These are phyloP conservation scores for Verticillium tricorpus DNA, from an alignment of 2,329 filamentous ascomycete species.

Conservation along the genomic window DNA sequence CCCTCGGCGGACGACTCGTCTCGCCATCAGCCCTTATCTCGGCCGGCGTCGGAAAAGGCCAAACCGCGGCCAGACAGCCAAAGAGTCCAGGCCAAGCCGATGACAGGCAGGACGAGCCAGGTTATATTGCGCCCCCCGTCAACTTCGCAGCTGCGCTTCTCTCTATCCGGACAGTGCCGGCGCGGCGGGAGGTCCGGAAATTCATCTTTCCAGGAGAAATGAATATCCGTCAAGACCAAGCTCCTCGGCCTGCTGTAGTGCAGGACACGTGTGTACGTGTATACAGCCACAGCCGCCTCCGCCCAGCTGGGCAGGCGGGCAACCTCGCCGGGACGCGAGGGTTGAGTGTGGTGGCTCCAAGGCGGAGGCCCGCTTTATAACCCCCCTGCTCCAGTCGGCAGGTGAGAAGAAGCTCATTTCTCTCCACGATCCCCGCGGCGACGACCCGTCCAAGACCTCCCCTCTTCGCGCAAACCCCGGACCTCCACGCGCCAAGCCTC, in stretches of 20 bases:
- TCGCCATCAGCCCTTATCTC: not conserved
- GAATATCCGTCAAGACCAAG: not conserved
- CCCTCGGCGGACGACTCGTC: not conserved
- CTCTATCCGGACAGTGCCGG: not conserved
- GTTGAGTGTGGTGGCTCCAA: not conserved
- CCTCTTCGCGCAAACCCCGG: not conserved
- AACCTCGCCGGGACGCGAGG: not conserved
- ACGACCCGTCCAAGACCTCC: not conserved
- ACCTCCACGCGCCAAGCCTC: constrained; percentile 6
- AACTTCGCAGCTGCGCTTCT: not conserved
- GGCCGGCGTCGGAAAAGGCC: not conserved
- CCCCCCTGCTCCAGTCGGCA: not conserved
- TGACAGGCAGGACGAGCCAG: not conserved
- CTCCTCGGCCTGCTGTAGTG: not conserved
- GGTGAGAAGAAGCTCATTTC: not conserved
- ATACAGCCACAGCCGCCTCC: not conserved
- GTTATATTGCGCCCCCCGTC: not conserved
- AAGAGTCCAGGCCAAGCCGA: not conserved
- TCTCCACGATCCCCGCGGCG: not conserved
- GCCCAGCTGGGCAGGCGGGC: not conserved
- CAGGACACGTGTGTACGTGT: not conserved
- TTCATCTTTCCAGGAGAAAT: not conserved
- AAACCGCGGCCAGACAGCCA: not conserved
- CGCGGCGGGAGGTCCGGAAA: not conserved
- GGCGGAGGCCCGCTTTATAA: not conserved